phyloP scores from a whole-genome alignment of 176 grass and related monocot genomes.

The Lolium rigidum region DNA sequence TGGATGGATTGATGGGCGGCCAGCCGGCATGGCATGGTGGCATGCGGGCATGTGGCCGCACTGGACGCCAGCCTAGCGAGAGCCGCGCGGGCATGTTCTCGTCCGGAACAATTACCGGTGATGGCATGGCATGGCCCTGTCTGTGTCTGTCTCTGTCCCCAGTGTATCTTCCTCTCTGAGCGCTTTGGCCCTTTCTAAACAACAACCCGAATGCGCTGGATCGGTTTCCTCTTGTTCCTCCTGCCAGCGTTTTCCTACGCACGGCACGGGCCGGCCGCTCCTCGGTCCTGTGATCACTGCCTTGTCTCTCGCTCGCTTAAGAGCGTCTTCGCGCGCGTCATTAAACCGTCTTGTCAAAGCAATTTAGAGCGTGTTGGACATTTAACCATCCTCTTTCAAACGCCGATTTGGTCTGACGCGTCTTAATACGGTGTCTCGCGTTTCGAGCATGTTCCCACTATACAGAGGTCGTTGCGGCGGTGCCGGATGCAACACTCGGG shows the following conservation, averaged over 20 bases:
- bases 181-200: slow-evolving; percentile 18
- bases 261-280: background rate
- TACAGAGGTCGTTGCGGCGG: too few relatives aligned
- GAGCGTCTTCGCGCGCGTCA: too few relatives aligned
- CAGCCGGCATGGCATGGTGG: slow-evolving; percentile 3
- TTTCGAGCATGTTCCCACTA: too few relatives aligned
- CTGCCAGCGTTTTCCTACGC: background rate
- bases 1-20: slow-evolving; percentile 3
- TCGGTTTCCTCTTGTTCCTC: background rate
- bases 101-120: background rate
- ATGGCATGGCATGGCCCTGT: background rate
- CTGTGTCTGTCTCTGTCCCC: background rate
- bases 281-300: background rate
- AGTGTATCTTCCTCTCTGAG: too few relatives aligned
- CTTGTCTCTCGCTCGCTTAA: background rate
- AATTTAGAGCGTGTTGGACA: too few relatives aligned
- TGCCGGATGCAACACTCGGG: too few relatives aligned
- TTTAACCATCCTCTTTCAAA: too few relatives aligned
- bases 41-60: slow-evolving; percentile 43
- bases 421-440: too few relatives aligned
- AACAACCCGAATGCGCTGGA: slow-evolving; percentile 42
- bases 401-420: too few relatives aligned
- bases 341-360: too few relatives aligned
- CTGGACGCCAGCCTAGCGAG: slow-evolving; percentile 55
- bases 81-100: slow-evolving; percentile 27